These are phyloP conservation scores for Firmiana major DNA, from an alignment of 345 rosid species.

Conservation along the genomic window DNA sequence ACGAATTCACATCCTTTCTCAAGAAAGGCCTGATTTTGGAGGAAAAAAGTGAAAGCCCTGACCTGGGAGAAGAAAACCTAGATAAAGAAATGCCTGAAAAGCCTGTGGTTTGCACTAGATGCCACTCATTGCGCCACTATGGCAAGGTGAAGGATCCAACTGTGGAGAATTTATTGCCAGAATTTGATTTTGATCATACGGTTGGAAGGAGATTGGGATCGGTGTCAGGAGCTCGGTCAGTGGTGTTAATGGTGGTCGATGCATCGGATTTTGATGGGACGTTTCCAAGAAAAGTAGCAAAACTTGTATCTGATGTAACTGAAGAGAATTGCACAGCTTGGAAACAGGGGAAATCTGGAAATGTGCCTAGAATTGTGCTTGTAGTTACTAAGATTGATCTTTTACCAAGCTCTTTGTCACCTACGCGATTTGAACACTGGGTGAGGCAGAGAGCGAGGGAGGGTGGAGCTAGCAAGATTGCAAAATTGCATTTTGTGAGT, in stretches of 20 bases:
- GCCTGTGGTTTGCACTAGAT: conserved; percentile 81
- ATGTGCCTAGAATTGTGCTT: conserved; percentile 70
- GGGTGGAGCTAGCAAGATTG: conserved; percentile 64
- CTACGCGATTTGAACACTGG: conserved; percentile 79
- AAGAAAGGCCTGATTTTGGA: conserved; percentile 53
- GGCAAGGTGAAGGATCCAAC: conserved; percentile 82
- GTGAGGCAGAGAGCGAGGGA: conserved; percentile 78
- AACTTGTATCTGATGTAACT: conserved; percentile 56
- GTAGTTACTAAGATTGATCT: conserved; percentile 90
- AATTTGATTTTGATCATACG: conserved; percentile 82
- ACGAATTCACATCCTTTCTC: conserved; percentile 50
- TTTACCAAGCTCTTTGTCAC: conserved; percentile 67
- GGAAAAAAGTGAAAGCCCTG: conserved; percentile 20
- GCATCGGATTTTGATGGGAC: conserved; percentile 92
- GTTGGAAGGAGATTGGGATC: conserved; percentile 73
- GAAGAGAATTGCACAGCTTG: conserved; percentile 70
- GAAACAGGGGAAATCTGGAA: conserved; percentile 83
- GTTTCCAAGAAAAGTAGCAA: conserved; percentile 75
- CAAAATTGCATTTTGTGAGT: conserved; percentile 80
- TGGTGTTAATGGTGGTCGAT: conserved; percentile 82
- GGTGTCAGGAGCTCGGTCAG: conserved; percentile 62
- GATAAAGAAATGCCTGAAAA: conserved; percentile 21
- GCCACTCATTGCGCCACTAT: conserved; percentile 85
- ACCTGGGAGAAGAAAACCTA: conserved; percentile 16
- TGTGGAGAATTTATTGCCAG: conserved; percentile 85